A percentile compares a stretch with the other conserved stretches of the same genome.
Evolutionary conservation across 176 grass and related monocot genomes (phyloP).

Genomic region (Poa pratensis): DNA sequence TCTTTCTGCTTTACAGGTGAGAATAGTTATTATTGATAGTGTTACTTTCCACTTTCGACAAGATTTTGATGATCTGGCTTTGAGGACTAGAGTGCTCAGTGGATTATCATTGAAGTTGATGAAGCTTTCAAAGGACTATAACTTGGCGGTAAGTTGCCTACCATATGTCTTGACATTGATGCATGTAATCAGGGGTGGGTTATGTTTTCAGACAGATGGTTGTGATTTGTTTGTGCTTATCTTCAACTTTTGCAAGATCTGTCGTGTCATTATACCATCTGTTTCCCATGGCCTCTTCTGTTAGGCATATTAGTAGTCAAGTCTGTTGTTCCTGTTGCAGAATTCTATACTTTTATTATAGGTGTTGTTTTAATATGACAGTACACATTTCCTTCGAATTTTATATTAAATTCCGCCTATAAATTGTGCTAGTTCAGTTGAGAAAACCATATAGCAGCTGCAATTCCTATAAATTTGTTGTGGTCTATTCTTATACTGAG

Average conservation of each 20-base stretch:
- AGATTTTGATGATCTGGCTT: conserved; percentile 93
- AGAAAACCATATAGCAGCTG: conserved; percentile 4
- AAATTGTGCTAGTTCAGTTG: neutral
- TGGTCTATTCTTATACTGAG: no score
- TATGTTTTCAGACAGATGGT: neutral
- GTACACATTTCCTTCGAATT: neutral
- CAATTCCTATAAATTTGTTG: neutral
- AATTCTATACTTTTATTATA: conserved; percentile 7
- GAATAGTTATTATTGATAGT: conserved; percentile 85
- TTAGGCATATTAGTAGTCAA: neutral
- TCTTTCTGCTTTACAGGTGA: conserved; percentile 58
- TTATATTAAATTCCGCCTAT: neutral
- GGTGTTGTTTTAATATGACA: neutral
- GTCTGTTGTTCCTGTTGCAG: neutral
- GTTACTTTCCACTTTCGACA: conserved; percentile 97
- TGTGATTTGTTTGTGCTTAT: neutral
- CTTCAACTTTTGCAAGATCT: neutral
- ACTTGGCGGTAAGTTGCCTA: conserved; percentile 66
- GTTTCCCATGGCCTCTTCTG: neutral
- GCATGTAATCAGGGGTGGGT: neutral
- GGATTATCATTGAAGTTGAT: conserved; percentile 92
- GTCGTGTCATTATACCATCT: neutral
- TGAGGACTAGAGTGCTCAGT: conserved; percentile 80
- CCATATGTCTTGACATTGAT: neutral
- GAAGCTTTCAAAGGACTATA: conserved; percentile 73